Conservation (phyloP, 2,329 filamentous ascomycete species). For the Chaetothyriales sp. region DNA sequence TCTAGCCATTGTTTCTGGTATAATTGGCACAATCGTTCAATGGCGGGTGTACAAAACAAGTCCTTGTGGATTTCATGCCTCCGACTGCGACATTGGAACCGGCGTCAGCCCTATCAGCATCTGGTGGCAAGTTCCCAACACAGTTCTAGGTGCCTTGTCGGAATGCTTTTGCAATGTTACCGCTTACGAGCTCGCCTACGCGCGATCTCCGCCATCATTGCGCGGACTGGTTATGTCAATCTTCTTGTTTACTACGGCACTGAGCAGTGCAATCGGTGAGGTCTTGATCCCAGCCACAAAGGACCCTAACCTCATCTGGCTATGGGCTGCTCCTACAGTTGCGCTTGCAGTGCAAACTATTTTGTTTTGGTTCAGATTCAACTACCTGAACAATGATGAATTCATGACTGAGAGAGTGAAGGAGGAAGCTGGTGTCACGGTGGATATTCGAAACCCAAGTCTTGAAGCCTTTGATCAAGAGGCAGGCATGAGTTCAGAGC, state of each 20-base stretch:
- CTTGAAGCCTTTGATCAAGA: neutral
- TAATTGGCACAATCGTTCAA: slow-evolving; percentile 42
- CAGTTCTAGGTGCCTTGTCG: slow-evolving; percentile 37
- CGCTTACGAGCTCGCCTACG: slow-evolving; percentile 56
- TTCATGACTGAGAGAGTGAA: slow-evolving; percentile 23
- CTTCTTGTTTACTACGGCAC: slow-evolving; percentile 54
- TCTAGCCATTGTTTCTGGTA: slow-evolving; percentile 35
- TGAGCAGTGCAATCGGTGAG: slow-evolving; percentile 54
- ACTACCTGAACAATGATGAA: slow-evolving; percentile 48
- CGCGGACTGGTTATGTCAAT: slow-evolving; percentile 51
- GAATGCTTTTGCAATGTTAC: slow-evolving; percentile 52
- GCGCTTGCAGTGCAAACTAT: slow-evolving; percentile 47
- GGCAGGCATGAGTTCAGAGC: neutral
- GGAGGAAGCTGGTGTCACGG: neutral
- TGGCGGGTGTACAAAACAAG: slow-evolving; percentile 42
- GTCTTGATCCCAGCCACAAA: slow-evolving; percentile 46
- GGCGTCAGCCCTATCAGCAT: slow-evolving; percentile 7
- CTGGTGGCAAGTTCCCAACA: slow-evolving; percentile 35
- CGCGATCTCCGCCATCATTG: slow-evolving; percentile 55
- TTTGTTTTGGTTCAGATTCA: slow-evolving; percentile 54
- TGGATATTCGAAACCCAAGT: neutral
- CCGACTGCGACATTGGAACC: slow-evolving; percentile 15
- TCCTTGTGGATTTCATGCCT: slow-evolving; percentile 37
- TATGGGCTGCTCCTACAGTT: slow-evolving; percentile 49
- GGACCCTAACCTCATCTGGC: slow-evolving; percentile 55